Evolutionary conservation across 73 alveolate genomes (phyloP).

Genomic region (Effrenium voratum): DNA sequence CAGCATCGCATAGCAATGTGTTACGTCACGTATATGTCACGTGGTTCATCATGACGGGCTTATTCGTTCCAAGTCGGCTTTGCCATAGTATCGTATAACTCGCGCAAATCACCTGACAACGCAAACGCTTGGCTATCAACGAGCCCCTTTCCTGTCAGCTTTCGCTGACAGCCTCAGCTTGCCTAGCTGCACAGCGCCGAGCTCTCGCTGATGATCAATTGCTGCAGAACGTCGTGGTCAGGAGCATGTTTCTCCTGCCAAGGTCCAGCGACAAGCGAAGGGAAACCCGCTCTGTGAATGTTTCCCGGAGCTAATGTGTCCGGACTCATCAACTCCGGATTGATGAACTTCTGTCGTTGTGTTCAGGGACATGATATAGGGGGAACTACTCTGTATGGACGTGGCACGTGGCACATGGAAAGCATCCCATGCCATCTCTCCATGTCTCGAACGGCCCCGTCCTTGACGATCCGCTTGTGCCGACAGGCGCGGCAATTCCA

Average conservation of each 20-base stretch:
- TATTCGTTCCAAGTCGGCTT: too few relatives aligned
- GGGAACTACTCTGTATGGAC: too few relatives aligned
- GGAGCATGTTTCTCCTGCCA: slow-evolving; percentile 61
- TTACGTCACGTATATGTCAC: too few relatives aligned
- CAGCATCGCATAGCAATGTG: too few relatives aligned
- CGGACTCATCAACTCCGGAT: background rate
- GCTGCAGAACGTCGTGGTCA: slow-evolving; percentile 32
- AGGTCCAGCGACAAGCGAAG: background rate
- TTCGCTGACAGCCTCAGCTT: too few relatives aligned
- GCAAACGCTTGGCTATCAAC: too few relatives aligned
- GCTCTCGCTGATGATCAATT: slow-evolving; percentile 62
- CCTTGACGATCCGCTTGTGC: slow-evolving; percentile 70
- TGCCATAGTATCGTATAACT: too few relatives aligned
- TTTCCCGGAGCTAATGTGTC: background rate
- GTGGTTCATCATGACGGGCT: too few relatives aligned
- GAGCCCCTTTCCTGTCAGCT: too few relatives aligned
- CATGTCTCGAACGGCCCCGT: background rate
- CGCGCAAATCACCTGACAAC: too few relatives aligned
- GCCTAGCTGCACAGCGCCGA: background rate
- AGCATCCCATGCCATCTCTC: background rate
- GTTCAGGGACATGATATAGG: too few relatives aligned
- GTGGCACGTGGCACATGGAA: background rate
- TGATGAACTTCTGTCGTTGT: background rate
- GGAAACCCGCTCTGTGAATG: background rate
- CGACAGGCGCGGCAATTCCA: slow-evolving; percentile 86